These are phyloP conservation scores for Zangia roseola DNA, from an alignment of 768 basidiomycete species.

Conservation along the genomic window DNA sequence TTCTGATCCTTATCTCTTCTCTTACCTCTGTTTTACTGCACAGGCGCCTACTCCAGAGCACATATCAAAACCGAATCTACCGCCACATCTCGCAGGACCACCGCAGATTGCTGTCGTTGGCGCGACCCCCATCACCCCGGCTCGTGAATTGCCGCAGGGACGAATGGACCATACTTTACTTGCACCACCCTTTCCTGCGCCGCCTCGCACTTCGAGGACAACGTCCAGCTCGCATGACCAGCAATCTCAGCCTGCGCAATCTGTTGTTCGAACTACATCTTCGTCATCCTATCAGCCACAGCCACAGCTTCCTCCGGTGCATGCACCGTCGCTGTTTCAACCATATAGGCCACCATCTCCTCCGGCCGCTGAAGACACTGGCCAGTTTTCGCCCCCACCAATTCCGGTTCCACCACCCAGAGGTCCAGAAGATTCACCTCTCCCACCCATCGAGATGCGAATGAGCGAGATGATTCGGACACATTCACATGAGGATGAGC, in stretches of 20 bases:
- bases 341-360: constrained; percentile 23
- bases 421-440: constrained; percentile 20
- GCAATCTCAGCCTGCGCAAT: constrained; percentile 12
- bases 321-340: constrained; percentile 25
- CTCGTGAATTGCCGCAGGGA: constrained; percentile 23
- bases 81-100: constrained; percentile 11
- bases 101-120: constrained; percentile 33
- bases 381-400: constrained; percentile 28
- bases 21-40: constrained; percentile 6
- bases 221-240: constrained; percentile 24
- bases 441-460: constrained; percentile 24
- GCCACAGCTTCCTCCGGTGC: constrained; percentile 2
- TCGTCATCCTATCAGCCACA: constrained; percentile 18
- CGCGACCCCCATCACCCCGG: constrained; percentile 24
- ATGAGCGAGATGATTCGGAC: constrained; percentile 25
- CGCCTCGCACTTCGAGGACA: constrained; percentile 25
- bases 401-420: constrained; percentile 30
- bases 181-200: constrained; percentile 27
- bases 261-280: constrained; percentile 7
- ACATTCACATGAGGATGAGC: constrained; percentile 12
- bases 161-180: constrained; percentile 25
- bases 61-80: constrained; percentile 8
- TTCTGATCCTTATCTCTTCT: background rate
- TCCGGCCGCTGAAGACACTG: constrained; percentile 11
- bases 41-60: constrained; percentile 26